Evolutionary conservation across 352 stramenopile species (phyloP).

Genomic region (Phytophthora macrochlamydospora): DNA sequence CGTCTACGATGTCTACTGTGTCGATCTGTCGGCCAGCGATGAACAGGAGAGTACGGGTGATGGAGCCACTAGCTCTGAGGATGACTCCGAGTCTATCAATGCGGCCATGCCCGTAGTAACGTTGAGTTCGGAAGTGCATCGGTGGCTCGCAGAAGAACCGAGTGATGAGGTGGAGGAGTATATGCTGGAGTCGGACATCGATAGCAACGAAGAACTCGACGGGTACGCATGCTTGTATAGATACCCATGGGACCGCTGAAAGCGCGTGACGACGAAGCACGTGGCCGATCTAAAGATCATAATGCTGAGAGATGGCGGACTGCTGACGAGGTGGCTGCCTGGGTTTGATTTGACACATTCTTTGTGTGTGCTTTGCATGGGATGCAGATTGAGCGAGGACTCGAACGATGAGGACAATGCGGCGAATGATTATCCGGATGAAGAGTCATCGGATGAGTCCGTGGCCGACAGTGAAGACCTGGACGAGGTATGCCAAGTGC

Average conservation of each 20-base stretch:
- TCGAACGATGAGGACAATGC: slow-evolving; percentile 85
- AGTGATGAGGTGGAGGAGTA: slow-evolving; percentile 72
- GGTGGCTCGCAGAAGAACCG: slow-evolving; percentile 75
- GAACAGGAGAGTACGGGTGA: slow-evolving; percentile 22
- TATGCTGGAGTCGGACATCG: slow-evolving; percentile 78
- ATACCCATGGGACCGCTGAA: slow-evolving; percentile 37
- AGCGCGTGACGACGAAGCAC: slow-evolving; percentile 1
- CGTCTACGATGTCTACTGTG: slow-evolving; percentile 88
- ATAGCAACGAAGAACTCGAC: slow-evolving; percentile 74
- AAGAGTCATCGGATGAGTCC: slow-evolving; percentile 66
- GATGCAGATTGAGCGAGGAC: slow-evolving; percentile 72
- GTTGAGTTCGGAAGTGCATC: slow-evolving; percentile 80
- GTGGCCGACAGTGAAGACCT: slow-evolving; percentile 37
- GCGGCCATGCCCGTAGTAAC: slow-evolving; percentile 56
- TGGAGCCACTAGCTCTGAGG: slow-evolving; percentile 7
- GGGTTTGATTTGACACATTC: slow-evolving; percentile 30
- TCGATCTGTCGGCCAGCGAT: slow-evolving; percentile 65
- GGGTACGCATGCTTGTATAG: slow-evolving; percentile 51
- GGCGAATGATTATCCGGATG: slow-evolving; percentile 85
- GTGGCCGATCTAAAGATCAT: slow-evolving; percentile 28
- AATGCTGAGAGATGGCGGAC: slow-evolving; percentile 28
- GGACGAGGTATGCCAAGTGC: slow-evolving; percentile 32
- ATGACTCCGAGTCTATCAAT: slow-evolving; percentile 23
- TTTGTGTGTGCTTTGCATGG: slow-evolving; percentile 18
- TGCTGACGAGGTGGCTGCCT: slow-evolving; percentile 14